Evolutionary conservation across 2,329 filamentous ascomycete genomes (phyloP).

Genomic region (Stromatinia cepivora): DNA sequence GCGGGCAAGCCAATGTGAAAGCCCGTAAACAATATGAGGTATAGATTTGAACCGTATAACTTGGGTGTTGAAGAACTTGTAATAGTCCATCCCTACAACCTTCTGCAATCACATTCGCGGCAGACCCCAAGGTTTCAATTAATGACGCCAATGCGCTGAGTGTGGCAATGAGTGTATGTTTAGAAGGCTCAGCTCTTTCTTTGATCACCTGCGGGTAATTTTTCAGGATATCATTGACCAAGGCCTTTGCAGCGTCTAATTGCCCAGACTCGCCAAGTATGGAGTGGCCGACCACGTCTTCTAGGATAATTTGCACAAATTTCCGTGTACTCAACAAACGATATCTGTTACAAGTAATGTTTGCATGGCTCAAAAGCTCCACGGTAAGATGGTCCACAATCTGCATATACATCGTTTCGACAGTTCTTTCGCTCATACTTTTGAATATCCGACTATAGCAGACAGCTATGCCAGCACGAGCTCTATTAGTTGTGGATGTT

Average conservation of each 20-base stretch:
- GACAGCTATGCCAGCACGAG: slow-evolving; percentile 78
- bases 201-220: slow-evolving; percentile 90
- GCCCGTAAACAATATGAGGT: slow-evolving; percentile 81
- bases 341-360: slow-evolving; percentile 81
- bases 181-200: slow-evolving; percentile 84
- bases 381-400: slow-evolving; percentile 79
- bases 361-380: slow-evolving; percentile 75
- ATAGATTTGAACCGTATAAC: slow-evolving; percentile 92
- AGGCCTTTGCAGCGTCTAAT: slow-evolving; percentile 72
- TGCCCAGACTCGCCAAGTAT: slow-evolving; percentile 90
- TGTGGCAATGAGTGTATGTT: slow-evolving; percentile 77
- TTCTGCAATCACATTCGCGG: slow-evolving; percentile 77
- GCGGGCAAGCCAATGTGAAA: slow-evolving; percentile 87
- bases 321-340: slow-evolving; percentile 80
- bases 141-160: slow-evolving; percentile 78
- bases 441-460: slow-evolving; percentile 83
- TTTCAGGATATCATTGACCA: slow-evolving; percentile 88
- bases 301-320: slow-evolving; percentile 80
- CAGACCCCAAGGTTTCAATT: slow-evolving; percentile 78
- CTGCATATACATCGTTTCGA: slow-evolving; percentile 78
- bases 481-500: slow-evolving; percentile 74
- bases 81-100: slow-evolving; percentile 81
- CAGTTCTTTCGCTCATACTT: slow-evolving; percentile 75
- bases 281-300: slow-evolving; percentile 76
- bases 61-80: slow-evolving; percentile 89